Evolutionary conservation across 1,284 basidiomycete species (phyloP).

Genomic region (Microbotryomycetes sp.): DNA sequence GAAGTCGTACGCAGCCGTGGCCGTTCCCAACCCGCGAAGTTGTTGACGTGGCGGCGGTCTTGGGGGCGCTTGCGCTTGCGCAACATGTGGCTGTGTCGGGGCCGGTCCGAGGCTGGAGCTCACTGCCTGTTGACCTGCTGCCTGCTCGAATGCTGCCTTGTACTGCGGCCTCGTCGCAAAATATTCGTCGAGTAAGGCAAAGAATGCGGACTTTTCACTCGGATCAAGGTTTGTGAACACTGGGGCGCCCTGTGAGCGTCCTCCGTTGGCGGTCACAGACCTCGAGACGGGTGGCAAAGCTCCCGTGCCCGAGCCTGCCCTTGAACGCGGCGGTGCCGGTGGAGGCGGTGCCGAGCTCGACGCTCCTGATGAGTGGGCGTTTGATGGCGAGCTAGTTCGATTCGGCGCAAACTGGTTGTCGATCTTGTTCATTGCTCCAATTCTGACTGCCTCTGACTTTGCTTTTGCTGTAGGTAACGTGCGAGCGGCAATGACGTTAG

Average conservation of each 20-base stretch:
- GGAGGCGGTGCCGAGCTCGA: background rate
- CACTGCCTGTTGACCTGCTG: too few species aligned
- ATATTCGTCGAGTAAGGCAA: constrained; percentile 31
- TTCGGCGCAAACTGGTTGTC: constrained; percentile 1
- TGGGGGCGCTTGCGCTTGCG: background rate
- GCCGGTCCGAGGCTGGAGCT: background rate
- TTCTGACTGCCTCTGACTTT: constrained; percentile 15
- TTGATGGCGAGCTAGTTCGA: background rate
- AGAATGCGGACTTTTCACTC: constrained; percentile 24
- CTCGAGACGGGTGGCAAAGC: background rate
- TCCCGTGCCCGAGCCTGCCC: background rate
- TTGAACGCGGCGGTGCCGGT: background rate
- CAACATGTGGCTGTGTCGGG: background rate
- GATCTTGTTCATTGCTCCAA: constrained; percentile 11
- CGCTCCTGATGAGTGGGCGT: background rate
- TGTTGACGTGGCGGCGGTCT: background rate
- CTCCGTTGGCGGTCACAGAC: background rate
- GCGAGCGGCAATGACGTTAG: background rate
- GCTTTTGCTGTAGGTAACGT: constrained; percentile 4
- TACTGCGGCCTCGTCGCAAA: constrained; percentile 23
- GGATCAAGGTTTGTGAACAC: constrained; percentile 13
- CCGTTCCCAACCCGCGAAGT: background rate
- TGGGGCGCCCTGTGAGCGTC: background rate
- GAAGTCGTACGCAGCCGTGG: constrained; percentile 24
- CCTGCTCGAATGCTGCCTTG: constrained; percentile 2